A percentile compares a stretch with the other conserved stretches of the same genome.
phyloP scores from a whole-genome alignment of 2,329 filamentous ascomycete species.

The Knufia petricola region DNA sequence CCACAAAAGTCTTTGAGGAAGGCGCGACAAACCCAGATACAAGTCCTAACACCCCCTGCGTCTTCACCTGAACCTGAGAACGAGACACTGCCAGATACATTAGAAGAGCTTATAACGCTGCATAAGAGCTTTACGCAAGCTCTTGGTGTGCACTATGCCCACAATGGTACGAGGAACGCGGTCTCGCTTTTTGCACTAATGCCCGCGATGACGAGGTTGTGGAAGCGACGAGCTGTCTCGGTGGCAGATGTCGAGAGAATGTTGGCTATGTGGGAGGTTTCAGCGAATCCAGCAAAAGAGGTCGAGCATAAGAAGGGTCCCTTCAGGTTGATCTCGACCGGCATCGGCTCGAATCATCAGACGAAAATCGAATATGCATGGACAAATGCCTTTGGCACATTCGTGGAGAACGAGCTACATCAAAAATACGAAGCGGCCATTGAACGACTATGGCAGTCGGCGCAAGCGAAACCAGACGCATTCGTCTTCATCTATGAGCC shows the following conservation, averaged over 20 bases:
- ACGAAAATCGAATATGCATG: conserved; percentile 18
- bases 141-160: conserved; percentile 58
- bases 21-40: conserved; percentile 11
- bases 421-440: conserved; percentile 41
- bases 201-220: conserved; percentile 55
- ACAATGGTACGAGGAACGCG: conserved; percentile 54
- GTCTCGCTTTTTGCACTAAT: conserved; percentile 54
- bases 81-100: conserved; percentile 11
- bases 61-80: conserved; percentile 8
- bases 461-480: conserved; percentile 28
- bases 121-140: conserved; percentile 60
- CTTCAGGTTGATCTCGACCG: conserved; percentile 34
- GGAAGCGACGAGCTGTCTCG: conserved; percentile 61
- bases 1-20: conserved; percentile 2
- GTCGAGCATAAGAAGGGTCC: conserved; percentile 22
- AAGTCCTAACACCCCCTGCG: conserved; percentile 12
- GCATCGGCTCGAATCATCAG: conserved; percentile 26
- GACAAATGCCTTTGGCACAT: conserved; percentile 11
- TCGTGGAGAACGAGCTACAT: conserved; percentile 42
- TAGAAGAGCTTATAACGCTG: conserved; percentile 30
- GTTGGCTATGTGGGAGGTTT: conserved; percentile 50
- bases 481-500: conserved; percentile 22
- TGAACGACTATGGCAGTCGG: conserved; percentile 33
- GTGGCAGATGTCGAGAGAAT: conserved; percentile 57
- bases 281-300: conserved; percentile 1